Base-by-base conservation (phyloP, 2,329 filamentous ascomycete species). In the Ilyonectria robusta region DNA sequence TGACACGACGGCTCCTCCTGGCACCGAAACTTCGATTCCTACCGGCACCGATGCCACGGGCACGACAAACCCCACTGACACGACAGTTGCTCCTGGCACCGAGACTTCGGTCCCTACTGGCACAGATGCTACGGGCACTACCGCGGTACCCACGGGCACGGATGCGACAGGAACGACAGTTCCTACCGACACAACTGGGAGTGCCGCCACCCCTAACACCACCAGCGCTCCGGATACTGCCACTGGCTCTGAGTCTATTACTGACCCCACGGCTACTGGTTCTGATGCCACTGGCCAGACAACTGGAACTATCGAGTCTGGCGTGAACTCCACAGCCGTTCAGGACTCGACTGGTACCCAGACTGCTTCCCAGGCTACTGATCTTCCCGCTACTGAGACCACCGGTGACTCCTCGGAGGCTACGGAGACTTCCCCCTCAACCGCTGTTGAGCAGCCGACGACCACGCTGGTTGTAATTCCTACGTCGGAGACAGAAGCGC, bases 401-500 rank as follows among this genome's bases (percentile, higher is more conserved):
- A 62, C 65, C 6, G 29, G 60, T 33, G 26, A 56, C 29, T 21
- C 56, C 6, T 17, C 64, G 19, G 51, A 64, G 50, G 26, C 62
- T 48, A 60, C 35, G 21, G 46, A 66, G 42, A 67, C 55, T 17
- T 37, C 69, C 9, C 47, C 59, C 3, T 21, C 65, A 5, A 62
- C 67, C 9, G 54, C 37, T 6, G 48, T 47, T 23, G 61, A 67
- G 51, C 26, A 56, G 26, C 21, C 56, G 10, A 65, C 62, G 11
- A 31, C 33, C 15, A 56, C 62, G 3, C 42, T 47, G 4, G 8
- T 29, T n/a, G 21, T 31, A 6, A n/a, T 31, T 10, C 50, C n/a
- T 13, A 17, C 11, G 7, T 66, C 67, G 17, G 67, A 68, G 26
- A 59, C 74, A 15, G 4, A 42, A n/a, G 40, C 40, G n/a, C 40